Conservation (phyloP, 2,329 filamentous ascomycete species). For the Phaeosphaeriaceae sp. region DNA sequence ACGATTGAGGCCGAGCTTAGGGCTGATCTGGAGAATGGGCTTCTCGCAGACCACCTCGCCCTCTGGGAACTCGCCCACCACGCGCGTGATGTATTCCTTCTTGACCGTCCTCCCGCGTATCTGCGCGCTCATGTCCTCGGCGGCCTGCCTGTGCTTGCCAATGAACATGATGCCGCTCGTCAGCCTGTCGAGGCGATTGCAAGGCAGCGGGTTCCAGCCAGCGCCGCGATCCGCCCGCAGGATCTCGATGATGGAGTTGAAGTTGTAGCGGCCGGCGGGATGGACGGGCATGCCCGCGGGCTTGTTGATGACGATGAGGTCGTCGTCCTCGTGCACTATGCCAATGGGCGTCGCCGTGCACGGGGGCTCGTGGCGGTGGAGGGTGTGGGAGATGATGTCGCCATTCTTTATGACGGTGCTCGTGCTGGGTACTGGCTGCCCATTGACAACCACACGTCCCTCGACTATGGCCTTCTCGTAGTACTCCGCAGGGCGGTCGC, state of each 20-base stretch:
- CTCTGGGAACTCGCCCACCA: conserved; percentile 89
- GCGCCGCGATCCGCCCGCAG: conserved; percentile 76
- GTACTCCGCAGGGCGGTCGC: conserved; percentile 85
- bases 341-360: conserved; percentile 81
- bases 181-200: conserved; percentile 90
- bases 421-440: conserved; percentile 69
- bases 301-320: conserved; percentile 96
- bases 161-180: conserved; percentile 99
- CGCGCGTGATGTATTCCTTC: conserved; percentile 94
- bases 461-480: conserved; percentile 81
- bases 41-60: conserved; percentile 92
- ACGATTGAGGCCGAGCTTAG: conserved; percentile 91
- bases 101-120: conserved; percentile 82
- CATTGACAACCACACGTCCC: conserved; percentile 82
- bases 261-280: conserved; percentile 92
- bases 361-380: conserved; percentile 95
- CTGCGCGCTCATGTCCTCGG: conserved; percentile 77
- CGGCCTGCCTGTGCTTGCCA: conserved; percentile 82
- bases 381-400: conserved; percentile 87
- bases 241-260: conserved; percentile 93
- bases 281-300: conserved; percentile 95
- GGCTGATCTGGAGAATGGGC: conserved; percentile 91
- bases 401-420: conserved; percentile 83
- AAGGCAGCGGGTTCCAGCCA: conserved; percentile 71
- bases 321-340: conserved; percentile 88